A percentile compares a stretch with the other conserved stretches of the same genome.
phyloP scores from a whole-genome alignment of 139 green algal species.

The Volvox reticuliferus region DNA sequence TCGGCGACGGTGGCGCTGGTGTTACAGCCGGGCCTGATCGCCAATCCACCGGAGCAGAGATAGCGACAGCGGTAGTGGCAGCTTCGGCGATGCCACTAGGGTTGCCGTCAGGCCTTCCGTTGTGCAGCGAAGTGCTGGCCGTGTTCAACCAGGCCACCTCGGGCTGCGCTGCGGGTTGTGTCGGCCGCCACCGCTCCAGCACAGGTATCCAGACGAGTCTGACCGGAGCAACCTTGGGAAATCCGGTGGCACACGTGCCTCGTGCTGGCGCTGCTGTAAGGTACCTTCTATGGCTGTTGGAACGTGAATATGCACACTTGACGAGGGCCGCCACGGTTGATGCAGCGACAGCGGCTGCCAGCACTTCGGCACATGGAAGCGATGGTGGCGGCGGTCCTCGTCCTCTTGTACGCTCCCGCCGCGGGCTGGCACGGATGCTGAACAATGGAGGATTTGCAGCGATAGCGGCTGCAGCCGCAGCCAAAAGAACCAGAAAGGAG shows the following conservation, averaged over 20 bases:
- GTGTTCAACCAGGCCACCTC: slow-evolving; percentile 2
- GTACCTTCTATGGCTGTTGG: slow-evolving; percentile 26
- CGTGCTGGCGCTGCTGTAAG: not conserved
- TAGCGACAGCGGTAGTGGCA: not conserved
- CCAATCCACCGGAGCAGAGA: not conserved
- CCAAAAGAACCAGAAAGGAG: not conserved
- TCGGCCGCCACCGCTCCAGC: not conserved
- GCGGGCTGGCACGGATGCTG: not conserved
- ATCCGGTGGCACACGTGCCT: not conserved
- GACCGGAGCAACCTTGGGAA: not conserved
- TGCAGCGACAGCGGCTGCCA: not conserved
- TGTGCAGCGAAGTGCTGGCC: slow-evolving; percentile 2
- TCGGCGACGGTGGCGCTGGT: not conserved
- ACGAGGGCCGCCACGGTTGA: not conserved
- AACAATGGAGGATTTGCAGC: not conserved
- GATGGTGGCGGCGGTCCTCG: not conserved
- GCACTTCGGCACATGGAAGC: not conserved
- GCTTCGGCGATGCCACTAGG: not conserved
- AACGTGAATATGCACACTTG: not conserved
- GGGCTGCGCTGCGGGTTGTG: not conserved
- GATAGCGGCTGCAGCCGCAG: not conserved
- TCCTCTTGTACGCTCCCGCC: no score
- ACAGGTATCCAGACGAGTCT: not conserved
- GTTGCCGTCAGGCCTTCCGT: not conserved
- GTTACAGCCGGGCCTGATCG: no score